Evolutionary conservation across 768 basidiomycete genomes (phyloP).

Genomic region (Arthromyces matolae): DNA sequence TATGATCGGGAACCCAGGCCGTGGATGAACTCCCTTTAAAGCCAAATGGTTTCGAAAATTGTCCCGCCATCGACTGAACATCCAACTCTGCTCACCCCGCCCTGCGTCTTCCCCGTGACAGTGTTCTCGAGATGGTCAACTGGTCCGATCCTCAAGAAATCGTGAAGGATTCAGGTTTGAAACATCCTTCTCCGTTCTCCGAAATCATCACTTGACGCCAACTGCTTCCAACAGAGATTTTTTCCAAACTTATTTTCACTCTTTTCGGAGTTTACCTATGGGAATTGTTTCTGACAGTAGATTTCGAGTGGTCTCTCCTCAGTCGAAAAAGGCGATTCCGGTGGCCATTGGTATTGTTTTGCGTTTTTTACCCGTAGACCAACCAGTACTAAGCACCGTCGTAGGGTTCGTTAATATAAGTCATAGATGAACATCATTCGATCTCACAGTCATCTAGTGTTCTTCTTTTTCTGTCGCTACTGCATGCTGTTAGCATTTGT

Average conservation of each 20-base stretch:
- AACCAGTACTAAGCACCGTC: not conserved
- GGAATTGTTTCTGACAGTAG: constrained; percentile 60
- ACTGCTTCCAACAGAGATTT: constrained; percentile 40
- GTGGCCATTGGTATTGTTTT: constrained; percentile 64
- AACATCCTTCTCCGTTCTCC: not conserved
- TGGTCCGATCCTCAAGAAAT: constrained; percentile 48
- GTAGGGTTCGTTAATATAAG: constrained; percentile 26
- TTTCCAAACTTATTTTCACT: constrained; percentile 56
- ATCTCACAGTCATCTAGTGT: constrained; percentile 39
- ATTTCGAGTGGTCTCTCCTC: constrained; percentile 67
- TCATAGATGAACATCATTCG: constrained; percentile 4
- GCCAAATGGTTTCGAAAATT: not conserved
- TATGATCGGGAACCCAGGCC: constrained; percentile 20
- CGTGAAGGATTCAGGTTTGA: constrained; percentile 37
- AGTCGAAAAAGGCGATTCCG: constrained; percentile 54
- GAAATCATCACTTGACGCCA: not conserved
- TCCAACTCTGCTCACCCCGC: no score
- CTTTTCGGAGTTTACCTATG: constrained; percentile 66
- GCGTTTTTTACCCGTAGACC: not conserved
- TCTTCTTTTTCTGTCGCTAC: constrained; percentile 70
- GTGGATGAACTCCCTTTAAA: constrained; percentile 13
- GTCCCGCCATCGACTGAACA: not conserved
- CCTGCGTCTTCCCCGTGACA: not conserved
- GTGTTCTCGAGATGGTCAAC: constrained; percentile 31
- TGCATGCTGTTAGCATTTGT: constrained; percentile 64